These are phyloP conservation scores for Fragosphaeria purpurea DNA, from an alignment of 2,329 filamentous ascomycete species.

Conservation along the genomic window DNA sequence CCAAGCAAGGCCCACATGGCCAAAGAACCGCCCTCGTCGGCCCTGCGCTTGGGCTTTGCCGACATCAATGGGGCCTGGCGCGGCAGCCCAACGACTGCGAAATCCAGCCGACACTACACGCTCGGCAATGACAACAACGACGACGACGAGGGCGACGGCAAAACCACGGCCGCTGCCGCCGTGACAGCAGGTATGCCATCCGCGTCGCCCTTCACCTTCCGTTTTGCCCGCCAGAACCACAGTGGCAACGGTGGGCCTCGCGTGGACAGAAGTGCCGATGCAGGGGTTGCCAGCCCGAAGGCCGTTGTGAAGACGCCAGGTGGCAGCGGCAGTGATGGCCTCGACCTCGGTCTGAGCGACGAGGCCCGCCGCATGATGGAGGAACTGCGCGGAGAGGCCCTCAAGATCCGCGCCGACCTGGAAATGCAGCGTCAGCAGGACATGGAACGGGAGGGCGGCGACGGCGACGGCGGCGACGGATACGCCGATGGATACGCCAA, in stretches of 20 bases:
- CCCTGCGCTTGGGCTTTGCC: slow-evolving; percentile 70
- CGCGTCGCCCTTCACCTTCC: slow-evolving; percentile 55
- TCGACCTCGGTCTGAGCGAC: slow-evolving; percentile 44
- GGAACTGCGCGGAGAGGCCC: slow-evolving; percentile 62
- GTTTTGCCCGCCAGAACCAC: slow-evolving; percentile 34
- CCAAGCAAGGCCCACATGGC: slow-evolving; percentile 73
- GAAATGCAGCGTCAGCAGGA: slow-evolving; percentile 50
- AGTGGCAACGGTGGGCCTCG: slow-evolving; percentile 12
- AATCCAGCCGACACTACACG: neutral
- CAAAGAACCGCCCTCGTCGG: slow-evolving; percentile 67
- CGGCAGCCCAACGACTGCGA: slow-evolving; percentile 4
- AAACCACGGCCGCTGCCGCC: slow-evolving; percentile 23
- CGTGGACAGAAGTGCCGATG: neutral
- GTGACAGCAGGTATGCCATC: slow-evolving; percentile 52
- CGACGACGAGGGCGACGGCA: slow-evolving; percentile 16
- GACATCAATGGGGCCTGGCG: slow-evolving; percentile 49
- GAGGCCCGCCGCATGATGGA: slow-evolving; percentile 52
- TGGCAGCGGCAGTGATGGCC: neutral
- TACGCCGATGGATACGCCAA: slow-evolving; percentile 29
- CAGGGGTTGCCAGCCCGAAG: too few relatives aligned
- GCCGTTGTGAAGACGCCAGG: neutral
- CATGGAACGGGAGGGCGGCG: slow-evolving; percentile 33
- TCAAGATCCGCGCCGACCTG: slow-evolving; percentile 60
- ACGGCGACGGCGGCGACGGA: slow-evolving; percentile 25
- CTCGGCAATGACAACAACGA: neutral